These are phyloP conservation scores for Cyathus striatus DNA, from an alignment of 768 basidiomycete genomes.

Conservation along the genomic window DNA sequence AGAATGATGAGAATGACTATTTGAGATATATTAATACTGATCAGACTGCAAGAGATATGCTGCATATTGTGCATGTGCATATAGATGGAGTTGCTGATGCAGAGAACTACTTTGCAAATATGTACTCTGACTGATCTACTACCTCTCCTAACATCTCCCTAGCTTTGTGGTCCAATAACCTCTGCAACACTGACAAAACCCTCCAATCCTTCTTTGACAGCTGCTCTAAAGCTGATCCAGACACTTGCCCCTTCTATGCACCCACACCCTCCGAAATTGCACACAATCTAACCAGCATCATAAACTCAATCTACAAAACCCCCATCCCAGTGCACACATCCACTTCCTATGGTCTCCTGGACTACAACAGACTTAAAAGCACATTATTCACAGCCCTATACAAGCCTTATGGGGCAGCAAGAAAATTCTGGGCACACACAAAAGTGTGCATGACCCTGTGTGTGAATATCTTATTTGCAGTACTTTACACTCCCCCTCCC, in stretches of 20 bases:
- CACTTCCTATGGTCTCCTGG: conserved; percentile 27
- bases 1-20: conserved; percentile 17
- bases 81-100: conserved; percentile 37
- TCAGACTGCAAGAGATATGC: conserved; percentile 32
- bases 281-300: conserved; percentile 27
- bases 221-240: conserved; percentile 31
- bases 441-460: conserved; percentile 15
- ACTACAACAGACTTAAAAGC: conserved; percentile 23
- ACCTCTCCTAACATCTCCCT: not conserved
- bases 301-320: conserved; percentile 17
- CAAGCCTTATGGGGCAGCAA: conserved; percentile 23
- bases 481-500: conserved; percentile 20
- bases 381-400: conserved; percentile 28
- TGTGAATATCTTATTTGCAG: conserved; percentile 14
- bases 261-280: conserved; percentile 24
- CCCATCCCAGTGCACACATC: conserved; percentile 28
- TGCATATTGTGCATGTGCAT: conserved; percentile 24
- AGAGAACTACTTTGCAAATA: conserved; percentile 32
- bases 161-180: conserved; percentile 29
- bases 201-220: conserved; percentile 28
- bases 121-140: not conserved
- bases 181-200: conserved; percentile 30
- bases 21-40: conserved; percentile 29
- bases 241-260: conserved; percentile 31
- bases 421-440: conserved; percentile 25